Evolutionary conservation across 208 protist species (phyloP), one percentile per base, ranked within the genome.

Genomic region (Histomonas meleagridis): DNA sequence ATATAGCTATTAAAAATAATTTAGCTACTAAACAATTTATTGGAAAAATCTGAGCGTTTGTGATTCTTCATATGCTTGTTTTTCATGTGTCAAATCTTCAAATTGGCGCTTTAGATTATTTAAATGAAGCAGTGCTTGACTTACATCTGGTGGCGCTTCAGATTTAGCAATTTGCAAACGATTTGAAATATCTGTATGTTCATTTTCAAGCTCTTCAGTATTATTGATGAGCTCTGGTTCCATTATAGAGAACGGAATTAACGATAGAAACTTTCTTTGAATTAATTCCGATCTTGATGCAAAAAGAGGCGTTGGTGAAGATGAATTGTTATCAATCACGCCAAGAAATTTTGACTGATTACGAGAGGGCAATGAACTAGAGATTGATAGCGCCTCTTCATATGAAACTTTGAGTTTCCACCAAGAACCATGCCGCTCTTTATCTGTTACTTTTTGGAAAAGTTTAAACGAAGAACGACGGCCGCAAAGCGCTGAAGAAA

Each of bases 401-500:
- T 86, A 86, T 0, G 76, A n/a, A 1, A 86, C 46, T 86, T 86
- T 86, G 0, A 86, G 26, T 1, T 49, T 46, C 76, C 76, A 86
- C 76, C 76, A 86, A 32, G 76, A 43, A 18, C 76, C 76, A 55
- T 86, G 76, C 46, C 76, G 5, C 4, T 51, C 76, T 55, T 43
- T 43, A 86, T 86, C 76, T 38, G 46, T 55, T 16, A 86, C 76
- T 86, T 86, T 86, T 86, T 86, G 40, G 28, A 86, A 86, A 40
- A 86, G 38, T 18, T 38, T 32, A 1, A 48, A 43, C 32, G 76
- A 86, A 38, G 76, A 86, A 4, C 76, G 43, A 1, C 76, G 43
- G 16, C 76, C 76, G 1, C 40, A 86, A 32, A 86, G 46, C 51
- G 76, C 76, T 0, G 76, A 86, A 32, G 76, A 55, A 38, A 86